Base-by-base conservation (phyloP, 2,329 filamentous ascomycete genomes). In the Ophiostoma quercus region DNA sequence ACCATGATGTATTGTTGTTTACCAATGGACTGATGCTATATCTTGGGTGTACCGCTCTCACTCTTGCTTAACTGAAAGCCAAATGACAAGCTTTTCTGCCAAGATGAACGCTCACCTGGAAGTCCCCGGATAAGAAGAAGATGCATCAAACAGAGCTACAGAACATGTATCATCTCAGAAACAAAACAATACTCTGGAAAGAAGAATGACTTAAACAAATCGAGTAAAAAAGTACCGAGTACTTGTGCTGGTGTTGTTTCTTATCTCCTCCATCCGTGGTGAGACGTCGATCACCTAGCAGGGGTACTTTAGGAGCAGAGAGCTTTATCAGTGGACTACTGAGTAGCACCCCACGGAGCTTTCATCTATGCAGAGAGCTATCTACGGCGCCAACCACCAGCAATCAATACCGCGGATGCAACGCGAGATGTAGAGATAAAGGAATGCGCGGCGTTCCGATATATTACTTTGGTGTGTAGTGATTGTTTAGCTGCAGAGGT, bases 361-460 rank as follows among this genome's bases (percentile, higher is more conserved):
- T 3, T 4, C 43, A 47, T n/a, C 43, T 47, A 47, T n/a, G 43
- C 16, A 47, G 16, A 16, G 16, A 47, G 16, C 43, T 47, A 47
- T 47, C 41, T 19, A 19, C 6, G 16, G 16, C 14, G 19, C 43
- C 43, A 47, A 47, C 16, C 16, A 47, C 16, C 16, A 47, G 43
- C 16, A 47, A 47, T 6, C 43, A 47, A 47, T 47, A 47, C 41
- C 41, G 41, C 43, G 43, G 43, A 47, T 47, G 51, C 51, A 57
- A 25, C 51, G 22, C 51, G 51, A 57, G 51, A 47, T 57, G 51
- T 12, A 57, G 51, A 57, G 51, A 57, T 57, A 57, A 57, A 57
- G 51, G 51, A 57, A 57, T 47, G 51, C n/a, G 8, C 51, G 51
- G 51, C 51, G 16, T 29, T 25, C 22, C 25, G 51, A 9, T 25